Base-by-base conservation (phyloP, 495 filamentous ascomycete genomes). In the Neurospora sp. region DNA sequence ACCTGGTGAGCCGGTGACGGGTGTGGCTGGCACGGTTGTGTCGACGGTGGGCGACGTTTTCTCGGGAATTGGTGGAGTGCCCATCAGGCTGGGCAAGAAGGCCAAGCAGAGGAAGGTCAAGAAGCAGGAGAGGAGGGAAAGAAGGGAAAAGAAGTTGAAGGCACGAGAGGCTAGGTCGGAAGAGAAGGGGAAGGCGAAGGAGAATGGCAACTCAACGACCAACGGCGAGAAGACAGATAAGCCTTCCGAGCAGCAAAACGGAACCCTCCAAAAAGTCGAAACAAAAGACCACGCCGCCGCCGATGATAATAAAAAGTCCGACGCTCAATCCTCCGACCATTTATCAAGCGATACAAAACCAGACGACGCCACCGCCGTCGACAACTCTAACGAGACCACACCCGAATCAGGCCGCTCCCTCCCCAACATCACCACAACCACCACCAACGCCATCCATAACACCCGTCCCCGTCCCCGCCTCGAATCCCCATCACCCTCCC, bases 1-100 rank as follows among this genome's bases (percentile, higher is more conserved):
- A 0, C 91, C 91, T 0, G 91, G 91, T 0, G 91, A 93, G 76
- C 92, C 91, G 1, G 75, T 94, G 40, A 91, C 91, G 3, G 91
- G 92, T 6, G 81, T 83, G 1, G 86, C 87, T 9, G 85, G 85
- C 1, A 90, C 89, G 5, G 71, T 92, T 4, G 78, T 87, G 35
- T 81, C 84, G 7, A 85, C 86, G 5, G 76, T 90, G 0, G 85
- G 85, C 0, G 85, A 86, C 42, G 82, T 88, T 14, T 85, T 87
- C 27, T 81, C 84, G 48, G 90, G 90, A 6, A 78, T 91, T 42
- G 89, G 88, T 6, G 82, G 85, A 18, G 83, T 91, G 38, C 90
- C 90, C 1, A 84, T 89, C 9, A 81, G 86, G 39, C 79, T 90
- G 75, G 85, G 83, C 3, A 88, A 86, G 78, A 84, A 76, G 8